Conservation (phyloP, 768 basidiomycete genomes). For the Rhizopogon roseolus region DNA sequence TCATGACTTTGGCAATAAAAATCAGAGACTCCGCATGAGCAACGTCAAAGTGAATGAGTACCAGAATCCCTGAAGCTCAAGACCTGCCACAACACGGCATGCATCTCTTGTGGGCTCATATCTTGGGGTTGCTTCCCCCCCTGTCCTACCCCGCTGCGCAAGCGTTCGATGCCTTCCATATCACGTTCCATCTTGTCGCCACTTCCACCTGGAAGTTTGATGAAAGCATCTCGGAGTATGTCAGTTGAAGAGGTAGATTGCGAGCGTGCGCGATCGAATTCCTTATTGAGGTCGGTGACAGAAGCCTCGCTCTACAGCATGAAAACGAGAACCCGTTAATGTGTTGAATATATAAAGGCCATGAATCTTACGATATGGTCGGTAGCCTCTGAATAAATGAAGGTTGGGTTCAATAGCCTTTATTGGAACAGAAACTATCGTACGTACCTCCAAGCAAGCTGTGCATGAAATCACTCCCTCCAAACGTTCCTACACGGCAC, state of each 20-base stretch:
- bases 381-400: conserved; percentile 42
- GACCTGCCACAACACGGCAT: conserved; percentile 79
- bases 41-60: conserved; percentile 21
- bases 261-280: conserved; percentile 67
- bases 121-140: conserved; percentile 71
- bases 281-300: conserved; percentile 80
- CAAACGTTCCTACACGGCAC: conserved; percentile 54
- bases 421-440: not conserved
- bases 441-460: conserved; percentile 67
- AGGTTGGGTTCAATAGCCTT: not conserved
- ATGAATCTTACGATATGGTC: conserved; percentile 49
- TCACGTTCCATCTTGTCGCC: conserved; percentile 67
- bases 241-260: conserved; percentile 37
- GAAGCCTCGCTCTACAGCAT: conserved; percentile 50
- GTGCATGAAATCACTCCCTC: conserved; percentile 73
- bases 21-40: not conserved
- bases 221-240: conserved; percentile 55
- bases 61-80: conserved; percentile 80
- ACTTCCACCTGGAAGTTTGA: conserved; percentile 55
- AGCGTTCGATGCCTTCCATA: conserved; percentile 67
- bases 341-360: not conserved
- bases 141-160: conserved; percentile 51
- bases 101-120: conserved; percentile 88
- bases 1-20: conserved; percentile 40
- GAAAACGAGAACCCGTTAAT: not conserved